A percentile compares a stretch with the other conserved stretches of the same genome.
Conservation (phyloP, 495 filamentous ascomycete genomes). For the Penicillium crystallinum region DNA sequence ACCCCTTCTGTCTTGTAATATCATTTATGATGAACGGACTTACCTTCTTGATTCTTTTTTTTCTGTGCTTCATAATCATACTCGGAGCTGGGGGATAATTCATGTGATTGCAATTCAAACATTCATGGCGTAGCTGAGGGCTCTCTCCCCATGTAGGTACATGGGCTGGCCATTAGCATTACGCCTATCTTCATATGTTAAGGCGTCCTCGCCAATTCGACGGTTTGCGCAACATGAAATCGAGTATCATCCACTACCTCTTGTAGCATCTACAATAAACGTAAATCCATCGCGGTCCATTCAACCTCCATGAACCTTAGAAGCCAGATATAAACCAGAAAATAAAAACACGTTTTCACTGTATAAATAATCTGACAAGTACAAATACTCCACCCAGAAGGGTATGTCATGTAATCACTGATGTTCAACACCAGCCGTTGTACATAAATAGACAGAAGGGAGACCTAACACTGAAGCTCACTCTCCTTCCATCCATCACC, state of each 20-base stretch:
- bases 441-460: background rate
- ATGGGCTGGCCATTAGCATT: background rate
- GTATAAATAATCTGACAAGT: background rate
- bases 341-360: background rate
- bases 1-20: constrained; percentile 24
- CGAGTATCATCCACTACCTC: no score
- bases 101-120: constrained; percentile 5
- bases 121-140: background rate
- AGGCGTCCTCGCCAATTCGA: no score
- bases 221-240: no score
- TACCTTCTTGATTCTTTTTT: constrained; percentile 18
- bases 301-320: background rate
- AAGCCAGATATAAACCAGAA: background rate
- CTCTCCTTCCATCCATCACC: constrained; percentile 48
- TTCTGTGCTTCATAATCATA: constrained; percentile 19
- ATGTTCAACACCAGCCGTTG: background rate
- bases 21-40: constrained; percentile 27
- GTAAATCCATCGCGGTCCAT: background rate
- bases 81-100: constrained; percentile 12
- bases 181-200: no score
- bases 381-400: constrained; percentile 1
- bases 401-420: background rate
- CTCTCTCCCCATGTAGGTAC: background rate
- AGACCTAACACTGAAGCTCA: constrained; percentile 40
- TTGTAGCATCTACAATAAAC: background rate